Conservation (phyloP, 2,329 filamentous ascomycete species). For the Plectosphaerella plurivora region DNA sequence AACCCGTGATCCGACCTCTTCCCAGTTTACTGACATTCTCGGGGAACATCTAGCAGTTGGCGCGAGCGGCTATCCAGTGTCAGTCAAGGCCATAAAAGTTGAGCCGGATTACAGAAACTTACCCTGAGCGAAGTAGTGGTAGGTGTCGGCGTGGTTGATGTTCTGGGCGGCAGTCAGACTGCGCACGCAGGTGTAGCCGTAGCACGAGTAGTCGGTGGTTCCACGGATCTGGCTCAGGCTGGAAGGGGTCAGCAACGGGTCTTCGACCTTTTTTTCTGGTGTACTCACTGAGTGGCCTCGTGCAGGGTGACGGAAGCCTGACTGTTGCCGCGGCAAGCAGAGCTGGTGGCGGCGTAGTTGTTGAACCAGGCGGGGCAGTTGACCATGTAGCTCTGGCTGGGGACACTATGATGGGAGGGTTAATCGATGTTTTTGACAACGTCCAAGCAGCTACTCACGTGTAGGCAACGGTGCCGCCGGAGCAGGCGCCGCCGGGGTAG, state of each 20-base stretch:
- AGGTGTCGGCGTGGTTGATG: constrained; percentile 62
- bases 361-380: constrained; percentile 60
- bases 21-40: no score
- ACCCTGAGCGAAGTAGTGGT: constrained; percentile 29
- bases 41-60: constrained; percentile 29
- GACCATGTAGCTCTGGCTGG: constrained; percentile 48
- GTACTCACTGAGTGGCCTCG: constrained; percentile 52
- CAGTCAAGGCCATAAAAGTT: not conserved
- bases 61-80: constrained; percentile 20
- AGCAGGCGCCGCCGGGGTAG: constrained; percentile 24
- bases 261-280: not conserved
- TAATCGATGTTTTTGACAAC: no score
- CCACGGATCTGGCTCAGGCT: constrained; percentile 47
- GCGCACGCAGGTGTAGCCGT: constrained; percentile 47
- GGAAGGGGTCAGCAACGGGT: not conserved
- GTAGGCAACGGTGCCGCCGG: constrained; percentile 51
- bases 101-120: not conserved
- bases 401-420: constrained; percentile 23
- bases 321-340: constrained; percentile 58
- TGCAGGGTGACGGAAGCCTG: constrained; percentile 62
- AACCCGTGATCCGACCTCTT: no score
- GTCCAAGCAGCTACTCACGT: constrained; percentile 24
- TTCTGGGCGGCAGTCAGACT: constrained; percentile 43
- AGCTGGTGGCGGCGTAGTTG: constrained; percentile 42
- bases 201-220: constrained; percentile 56